phyloP scores from a whole-genome alignment of 106 monocot species.

The Apostasia shenzhenica region DNA sequence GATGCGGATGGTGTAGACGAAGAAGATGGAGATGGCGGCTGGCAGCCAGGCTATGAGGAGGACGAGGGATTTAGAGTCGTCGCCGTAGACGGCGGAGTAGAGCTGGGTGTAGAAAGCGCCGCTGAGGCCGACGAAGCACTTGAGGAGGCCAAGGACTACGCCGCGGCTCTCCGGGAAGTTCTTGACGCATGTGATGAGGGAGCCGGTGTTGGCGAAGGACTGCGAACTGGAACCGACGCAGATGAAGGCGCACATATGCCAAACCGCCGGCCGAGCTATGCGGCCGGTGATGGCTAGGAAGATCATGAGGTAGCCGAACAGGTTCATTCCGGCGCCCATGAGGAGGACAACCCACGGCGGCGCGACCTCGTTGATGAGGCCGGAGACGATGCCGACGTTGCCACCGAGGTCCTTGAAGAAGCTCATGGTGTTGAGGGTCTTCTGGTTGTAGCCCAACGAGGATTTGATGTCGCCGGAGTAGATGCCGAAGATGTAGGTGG shows the following conservation, averaged over 20 bases:
- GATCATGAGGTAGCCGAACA: constrained; percentile 43
- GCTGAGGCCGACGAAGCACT: constrained; percentile 53
- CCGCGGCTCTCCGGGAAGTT: constrained; percentile 58
- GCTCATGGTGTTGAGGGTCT: constrained; percentile 41
- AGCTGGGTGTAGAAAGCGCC: constrained; percentile 54
- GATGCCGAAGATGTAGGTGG: constrained; percentile 36
- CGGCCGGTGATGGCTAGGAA: constrained; percentile 30
- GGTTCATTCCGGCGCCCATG: constrained; percentile 39
- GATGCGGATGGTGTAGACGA: too few species aligned
- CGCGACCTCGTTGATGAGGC: constrained; percentile 39
- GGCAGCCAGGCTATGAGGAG: too few species aligned
- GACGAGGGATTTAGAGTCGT: too few species aligned
- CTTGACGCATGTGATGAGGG: constrained; percentile 44
- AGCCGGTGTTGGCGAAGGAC: constrained; percentile 41
- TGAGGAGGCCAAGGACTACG: constrained; percentile 41
- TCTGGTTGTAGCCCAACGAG: neutral
- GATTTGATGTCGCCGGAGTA: constrained; percentile 39
- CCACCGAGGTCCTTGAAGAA: constrained; percentile 58
- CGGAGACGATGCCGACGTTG: constrained; percentile 43
- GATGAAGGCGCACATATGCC: constrained; percentile 51
- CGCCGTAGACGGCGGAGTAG: constrained; percentile 6
- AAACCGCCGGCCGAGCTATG: constrained; percentile 18
- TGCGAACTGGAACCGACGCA: constrained; percentile 39
- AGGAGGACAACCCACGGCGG: constrained; percentile 35
- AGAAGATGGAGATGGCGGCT: too few species aligned